Evolutionary conservation across 2,329 filamentous ascomycete species (phyloP).

Genomic region (Ceratocystis papillata): DNA sequence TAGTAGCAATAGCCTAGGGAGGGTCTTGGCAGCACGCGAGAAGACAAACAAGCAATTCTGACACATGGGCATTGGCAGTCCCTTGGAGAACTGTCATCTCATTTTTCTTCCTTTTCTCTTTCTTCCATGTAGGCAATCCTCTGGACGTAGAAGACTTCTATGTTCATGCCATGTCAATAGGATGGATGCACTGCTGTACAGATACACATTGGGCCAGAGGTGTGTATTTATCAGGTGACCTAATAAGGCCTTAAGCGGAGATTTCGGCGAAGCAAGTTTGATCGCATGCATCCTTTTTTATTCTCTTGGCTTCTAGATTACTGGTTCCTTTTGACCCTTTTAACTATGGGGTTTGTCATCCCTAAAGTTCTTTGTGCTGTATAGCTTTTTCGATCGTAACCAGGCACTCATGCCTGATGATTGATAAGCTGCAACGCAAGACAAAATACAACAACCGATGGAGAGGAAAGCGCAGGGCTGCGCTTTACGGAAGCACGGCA

Average conservation of each 20-base stretch:
- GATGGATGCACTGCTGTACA: background rate
- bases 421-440: background rate
- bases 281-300: background rate
- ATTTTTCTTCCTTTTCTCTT: background rate
- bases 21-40: background rate
- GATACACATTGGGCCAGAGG: constrained; percentile 2
- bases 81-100: constrained; percentile 2
- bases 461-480: background rate
- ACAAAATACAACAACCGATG: background rate
- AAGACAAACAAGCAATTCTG: background rate
- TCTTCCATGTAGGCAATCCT: background rate
- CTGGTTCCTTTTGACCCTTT: background rate
- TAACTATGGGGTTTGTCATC: too few relatives aligned
- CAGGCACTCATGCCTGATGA: background rate
- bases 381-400: background rate
- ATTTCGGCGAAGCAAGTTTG: constrained; percentile 6
- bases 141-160: background rate
- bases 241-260: background rate
- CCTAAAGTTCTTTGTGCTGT: too few relatives aligned
- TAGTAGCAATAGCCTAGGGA: background rate
- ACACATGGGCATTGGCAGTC: background rate
- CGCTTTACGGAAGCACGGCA: background rate
- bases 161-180: background rate
- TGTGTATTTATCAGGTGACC: background rate
- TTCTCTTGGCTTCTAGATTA: background rate